Conservation (phyloP, 139 green algal species). For the Mesostigma viride region DNA sequence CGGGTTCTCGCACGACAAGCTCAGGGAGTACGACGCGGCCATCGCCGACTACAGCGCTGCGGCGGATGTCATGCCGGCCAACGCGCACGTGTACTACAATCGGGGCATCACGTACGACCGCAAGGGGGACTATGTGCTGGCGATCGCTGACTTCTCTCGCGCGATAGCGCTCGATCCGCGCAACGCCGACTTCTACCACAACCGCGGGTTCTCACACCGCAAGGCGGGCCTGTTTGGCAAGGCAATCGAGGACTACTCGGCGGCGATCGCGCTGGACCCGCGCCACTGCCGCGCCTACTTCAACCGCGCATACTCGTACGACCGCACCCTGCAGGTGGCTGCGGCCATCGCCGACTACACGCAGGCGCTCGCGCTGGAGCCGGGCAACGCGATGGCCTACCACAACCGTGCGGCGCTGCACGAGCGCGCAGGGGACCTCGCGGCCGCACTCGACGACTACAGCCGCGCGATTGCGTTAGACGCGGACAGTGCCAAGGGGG, state of each 20-base stretch:
- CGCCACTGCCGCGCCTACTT: constrained; percentile 63
- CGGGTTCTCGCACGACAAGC: constrained; percentile 71
- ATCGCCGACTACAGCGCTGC: constrained; percentile 58
- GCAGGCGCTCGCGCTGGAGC: constrained; percentile 37
- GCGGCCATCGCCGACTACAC: constrained; percentile 3
- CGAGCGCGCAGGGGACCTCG: constrained; percentile 46
- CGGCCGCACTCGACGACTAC: constrained; percentile 9
- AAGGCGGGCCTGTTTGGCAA: constrained; percentile 34
- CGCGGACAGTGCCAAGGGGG: background rate
- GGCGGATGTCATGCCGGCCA: constrained; percentile 44
- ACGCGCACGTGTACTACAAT: constrained; percentile 71
- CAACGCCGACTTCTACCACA: constrained; percentile 80
- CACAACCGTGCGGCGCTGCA: constrained; percentile 61
- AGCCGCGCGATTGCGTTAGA: constrained; percentile 6
- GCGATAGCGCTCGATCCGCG: constrained; percentile 56
- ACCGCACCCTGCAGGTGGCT: constrained; percentile 7
- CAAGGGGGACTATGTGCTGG: constrained; percentile 42
- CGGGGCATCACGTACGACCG: constrained; percentile 60
- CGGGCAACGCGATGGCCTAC: constrained; percentile 54
- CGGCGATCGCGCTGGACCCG: constrained; percentile 55
- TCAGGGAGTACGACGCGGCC: constrained; percentile 39
- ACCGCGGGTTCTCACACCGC: constrained; percentile 70
- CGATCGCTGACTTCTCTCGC: constrained; percentile 53
- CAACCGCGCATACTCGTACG: constrained; percentile 61
- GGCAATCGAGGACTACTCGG: constrained; percentile 64